Conservation (phyloP, 164 flowering plant species). For the Dillenia turbinata region DNA sequence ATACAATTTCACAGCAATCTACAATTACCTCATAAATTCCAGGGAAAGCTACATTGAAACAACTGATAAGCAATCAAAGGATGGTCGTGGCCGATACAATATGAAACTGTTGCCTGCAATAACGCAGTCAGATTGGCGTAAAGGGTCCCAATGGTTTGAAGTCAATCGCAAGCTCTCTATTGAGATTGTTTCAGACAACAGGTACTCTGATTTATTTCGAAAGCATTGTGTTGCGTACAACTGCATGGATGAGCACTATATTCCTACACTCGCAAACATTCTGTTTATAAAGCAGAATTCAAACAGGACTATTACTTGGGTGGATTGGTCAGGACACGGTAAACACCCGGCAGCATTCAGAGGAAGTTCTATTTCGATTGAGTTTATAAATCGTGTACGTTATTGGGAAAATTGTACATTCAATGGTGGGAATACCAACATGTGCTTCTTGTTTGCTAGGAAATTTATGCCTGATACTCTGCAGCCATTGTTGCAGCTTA, state of each 20-base stretch:
- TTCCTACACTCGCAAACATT: not conserved
- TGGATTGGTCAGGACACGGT: not conserved
- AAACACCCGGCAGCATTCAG: not conserved
- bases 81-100: slow-evolving; percentile 3
- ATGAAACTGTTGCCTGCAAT: not conserved
- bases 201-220: not conserved
- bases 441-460: not conserved
- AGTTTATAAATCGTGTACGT: not conserved
- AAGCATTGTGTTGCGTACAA: not conserved
- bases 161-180: not conserved
- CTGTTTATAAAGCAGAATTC: not conserved
- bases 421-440: not conserved
- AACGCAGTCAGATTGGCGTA: not conserved
- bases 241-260: slow-evolving; percentile 2
- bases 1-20: not conserved
- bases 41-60: not conserved
- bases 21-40: not conserved
- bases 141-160: not conserved
- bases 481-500: not conserved
- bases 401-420: not conserved
- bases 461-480: not conserved
- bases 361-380: not conserved
- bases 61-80: not conserved
- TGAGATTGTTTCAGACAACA: not conserved
- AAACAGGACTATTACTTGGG: slow-evolving; percentile 1